Percentiles rank a stretch among this genome's conserved stretches.
Conservation (phyloP, 768 basidiomycete genomes). For the Rhodotorula babjevae region DNA sequence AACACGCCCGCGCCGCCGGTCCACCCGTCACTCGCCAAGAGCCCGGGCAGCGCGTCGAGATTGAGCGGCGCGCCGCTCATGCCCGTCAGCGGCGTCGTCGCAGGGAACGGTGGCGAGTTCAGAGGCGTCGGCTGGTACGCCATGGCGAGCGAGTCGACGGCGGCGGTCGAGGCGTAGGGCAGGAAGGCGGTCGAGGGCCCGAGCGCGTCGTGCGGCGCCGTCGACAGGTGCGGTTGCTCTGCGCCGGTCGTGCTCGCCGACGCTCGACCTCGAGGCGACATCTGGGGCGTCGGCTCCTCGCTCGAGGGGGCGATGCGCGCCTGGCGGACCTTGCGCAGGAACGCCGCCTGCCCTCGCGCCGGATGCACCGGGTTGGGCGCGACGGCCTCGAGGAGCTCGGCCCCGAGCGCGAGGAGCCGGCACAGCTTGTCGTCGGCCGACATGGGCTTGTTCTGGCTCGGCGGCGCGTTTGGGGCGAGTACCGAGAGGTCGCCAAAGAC, state of each 20-base stretch:
- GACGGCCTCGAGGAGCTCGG: constrained; percentile 38
- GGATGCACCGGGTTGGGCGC: constrained; percentile 33
- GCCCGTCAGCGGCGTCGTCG: too few relatives aligned
- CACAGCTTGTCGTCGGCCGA: constrained; percentile 31
- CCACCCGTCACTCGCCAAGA: neutral
- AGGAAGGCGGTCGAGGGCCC: neutral
- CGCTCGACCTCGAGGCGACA: too few relatives aligned
- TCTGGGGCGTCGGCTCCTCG: neutral
- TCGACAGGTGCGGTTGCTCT: too few relatives aligned
- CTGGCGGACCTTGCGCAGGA: constrained; percentile 34
- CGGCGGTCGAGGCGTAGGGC: neutral
- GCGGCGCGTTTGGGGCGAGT: constrained; percentile 6
- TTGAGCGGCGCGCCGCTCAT: neutral
- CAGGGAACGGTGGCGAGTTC: neutral
- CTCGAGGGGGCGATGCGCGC: constrained; percentile 8
- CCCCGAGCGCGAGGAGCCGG: constrained; percentile 35
- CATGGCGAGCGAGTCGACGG: neutral
- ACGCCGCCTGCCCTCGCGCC: constrained; percentile 25
- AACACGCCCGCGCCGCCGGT: neutral
- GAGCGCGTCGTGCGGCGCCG: neutral
- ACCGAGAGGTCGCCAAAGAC: constrained; percentile 32
- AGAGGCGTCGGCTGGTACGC: neutral
- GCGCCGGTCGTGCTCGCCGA: too few relatives aligned
- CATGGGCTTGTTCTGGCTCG: constrained; percentile 15
- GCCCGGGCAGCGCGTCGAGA: neutral